Evolutionary conservation across 2,329 filamentous ascomycete genomes (phyloP).

Genomic region (Diaporthe destruens): DNA sequence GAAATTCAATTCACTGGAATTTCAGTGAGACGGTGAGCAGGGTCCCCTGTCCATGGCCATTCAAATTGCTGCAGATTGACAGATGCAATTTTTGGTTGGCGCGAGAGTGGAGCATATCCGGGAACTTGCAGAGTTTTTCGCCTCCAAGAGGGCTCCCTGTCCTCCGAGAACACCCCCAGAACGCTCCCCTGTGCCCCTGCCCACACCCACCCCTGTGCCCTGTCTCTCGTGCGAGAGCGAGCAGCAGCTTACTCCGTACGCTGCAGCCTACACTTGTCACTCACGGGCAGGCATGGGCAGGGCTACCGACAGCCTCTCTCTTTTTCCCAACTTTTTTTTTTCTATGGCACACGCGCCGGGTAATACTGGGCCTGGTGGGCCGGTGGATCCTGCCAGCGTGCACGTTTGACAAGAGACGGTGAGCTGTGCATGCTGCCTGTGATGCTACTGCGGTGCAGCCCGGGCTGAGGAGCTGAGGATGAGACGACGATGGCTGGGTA

Average conservation of each 20-base stretch:
- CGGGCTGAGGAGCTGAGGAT: slow-evolving; percentile 34
- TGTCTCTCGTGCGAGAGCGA: slow-evolving; percentile 13
- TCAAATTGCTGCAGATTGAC: slow-evolving; percentile 38
- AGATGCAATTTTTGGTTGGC: slow-evolving; percentile 31
- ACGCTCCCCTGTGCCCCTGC: neutral
- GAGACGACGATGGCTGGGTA: slow-evolving; percentile 7
- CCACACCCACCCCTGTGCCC: neutral
- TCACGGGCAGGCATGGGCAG: neutral
- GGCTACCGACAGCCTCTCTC: slow-evolving; percentile 21
- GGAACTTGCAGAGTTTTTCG: slow-evolving; percentile 41
- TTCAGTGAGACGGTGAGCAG: slow-evolving; percentile 38
- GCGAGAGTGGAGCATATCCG: slow-evolving; percentile 33
- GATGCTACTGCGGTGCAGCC: neutral
- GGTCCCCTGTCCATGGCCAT: slow-evolving; percentile 10
- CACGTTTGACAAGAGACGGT: slow-evolving; percentile 40
- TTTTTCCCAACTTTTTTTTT: slow-evolving; percentile 26
- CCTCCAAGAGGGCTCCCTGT: slow-evolving; percentile 11
- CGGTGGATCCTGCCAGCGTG: slow-evolving; percentile 38
- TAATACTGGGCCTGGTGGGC: slow-evolving; percentile 37
- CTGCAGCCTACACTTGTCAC: too few species aligned
- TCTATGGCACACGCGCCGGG: slow-evolving; percentile 35
- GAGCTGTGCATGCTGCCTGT: slow-evolving; percentile 25
- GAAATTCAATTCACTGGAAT: slow-evolving; percentile 1
- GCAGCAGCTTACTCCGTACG: neutral
- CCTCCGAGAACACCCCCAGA: slow-evolving; percentile 31